phyloP scores from a whole-genome alignment of 805 yeast species.

The Alloascoidea africana region DNA sequence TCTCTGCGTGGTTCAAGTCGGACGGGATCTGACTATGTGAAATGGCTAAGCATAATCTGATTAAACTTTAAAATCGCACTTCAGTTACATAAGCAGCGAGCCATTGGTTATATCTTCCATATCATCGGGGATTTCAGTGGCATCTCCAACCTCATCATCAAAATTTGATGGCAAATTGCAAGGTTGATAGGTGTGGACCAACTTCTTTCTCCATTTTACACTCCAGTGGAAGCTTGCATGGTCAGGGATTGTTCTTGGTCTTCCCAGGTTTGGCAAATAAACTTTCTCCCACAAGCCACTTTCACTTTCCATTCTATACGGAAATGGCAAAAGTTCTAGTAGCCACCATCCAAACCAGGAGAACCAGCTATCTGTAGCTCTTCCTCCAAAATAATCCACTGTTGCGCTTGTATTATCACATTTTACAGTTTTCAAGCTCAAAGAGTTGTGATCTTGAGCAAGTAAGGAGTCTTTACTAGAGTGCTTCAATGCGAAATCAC shows the following conservation, averaged over 20 bases:
- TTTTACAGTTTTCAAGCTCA: neutral
- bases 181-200: slow-evolving; percentile 30
- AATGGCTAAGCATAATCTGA: too few species aligned
- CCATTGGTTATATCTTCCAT: neutral
- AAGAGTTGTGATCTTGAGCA: neutral
- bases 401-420: too few species aligned
- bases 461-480: slow-evolving; percentile 10
- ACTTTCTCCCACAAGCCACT: slow-evolving; percentile 34
- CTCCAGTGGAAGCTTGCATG: slow-evolving; percentile 47
- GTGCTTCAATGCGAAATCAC: slow-evolving; percentile 23
- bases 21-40: too few species aligned
- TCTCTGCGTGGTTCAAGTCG: too few species aligned
- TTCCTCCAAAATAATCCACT: neutral
- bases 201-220: slow-evolving; percentile 37
- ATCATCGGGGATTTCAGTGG: slow-evolving; percentile 1
- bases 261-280: slow-evolving; percentile 43
- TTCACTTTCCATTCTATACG: slow-evolving; percentile 30
- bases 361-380: neutral
- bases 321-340: slow-evolving; percentile 44
- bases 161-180: slow-evolving; percentile 16
- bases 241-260: slow-evolving; percentile 31
- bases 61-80: too few species aligned
- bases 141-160: slow-evolving; percentile 11
- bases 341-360: slow-evolving; percentile 36
- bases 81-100: too few species aligned